Evolutionary conservation across 1,139 yeast species (phyloP), one percentile per base, ranked within the genome.

Genomic region (Candida neerlandica): DNA sequence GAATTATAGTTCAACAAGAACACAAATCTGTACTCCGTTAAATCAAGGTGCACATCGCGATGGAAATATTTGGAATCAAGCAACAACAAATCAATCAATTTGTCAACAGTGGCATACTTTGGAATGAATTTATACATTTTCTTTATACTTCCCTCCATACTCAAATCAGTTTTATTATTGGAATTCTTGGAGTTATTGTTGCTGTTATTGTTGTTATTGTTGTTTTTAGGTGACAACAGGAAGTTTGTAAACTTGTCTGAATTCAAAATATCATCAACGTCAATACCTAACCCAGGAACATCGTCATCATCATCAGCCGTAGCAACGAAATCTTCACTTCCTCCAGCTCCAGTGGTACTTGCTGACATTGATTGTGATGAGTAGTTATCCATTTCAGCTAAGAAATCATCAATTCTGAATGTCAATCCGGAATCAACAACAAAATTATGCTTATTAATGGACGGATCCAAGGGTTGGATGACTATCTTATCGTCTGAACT

Each of bases 251-350:
- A 74, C 55, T 71, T 74, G 10, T 73, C 79, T 0, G 76, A 69
- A 49, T 72, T 75, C 51, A 75, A 63, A 46, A 76, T 71, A 50
- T 69, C 77, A 55, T 76, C 81, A 9, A 75, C 80, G 56, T 75
- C 79, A 45, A 76, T 75, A 4, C 79, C 80, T 2, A 76, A 75
- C 0, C 75, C 73, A 14, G 66, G 70, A 44, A 70, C 77, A 45
- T 71, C 77, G 16, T 70, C 77, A 41, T 64, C 70, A 15, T 40
- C 51, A 44, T 70, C 75, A 37, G 27, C 27, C 2, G 65, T 71
- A 21, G 64, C 71, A 19, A 58, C 67, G 41, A 42, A 40, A 33
- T 45, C 50, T 11, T 49, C 48, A 15, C 42, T 41, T 11, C 67
- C 73, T 18, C 61, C 51, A 49, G 10, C 47, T 16, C 19, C 40